Base-by-base conservation (phyloP, 2,329 filamentous ascomycete species). In the Fusarium sp. region DNA sequence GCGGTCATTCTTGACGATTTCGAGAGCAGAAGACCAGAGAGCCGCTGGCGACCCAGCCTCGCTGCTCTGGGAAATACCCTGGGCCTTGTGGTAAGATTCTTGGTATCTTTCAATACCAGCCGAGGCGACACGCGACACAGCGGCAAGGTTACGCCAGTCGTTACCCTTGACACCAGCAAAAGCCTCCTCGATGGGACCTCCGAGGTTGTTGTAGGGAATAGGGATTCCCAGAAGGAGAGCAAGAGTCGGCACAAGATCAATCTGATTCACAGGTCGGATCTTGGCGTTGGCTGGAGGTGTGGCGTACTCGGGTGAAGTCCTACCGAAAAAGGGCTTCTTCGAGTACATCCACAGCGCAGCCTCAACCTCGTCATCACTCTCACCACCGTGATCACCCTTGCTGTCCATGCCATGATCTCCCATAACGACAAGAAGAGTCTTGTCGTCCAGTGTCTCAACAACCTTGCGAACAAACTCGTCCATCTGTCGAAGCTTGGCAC, bases 301-400 rank as follows among this genome's bases (percentile, higher is more conserved):
- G 16, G 84, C 81, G 74, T 88, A 89, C 7, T 90, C 88, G 4
- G 90, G 85, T 58, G 90, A 87, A 2, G 91, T 93, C 43, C 95
- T 92, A 18, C 97, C 97, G 82, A 99, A 99, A 11, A 94, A 83
- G 0, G 92, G 91, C 76, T 91, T 92, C 82, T 95, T 97, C 2
- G 97, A 97, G 82, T 98, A 99, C 95, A 99, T 97, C 96, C 97
- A 99, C 56, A 99, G 83, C 3, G 97, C 95, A 65, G 97, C 95
- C 82, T 99, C 92, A 8, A 99, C 91, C 82, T 99, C 97, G 74
- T 98, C 95, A 76, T 98, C 94, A 35, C 96, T 98, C 85, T 99
- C 97, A 64, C 97, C 97, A n/a, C 97, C 97, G 80, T 99, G 97
- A 76, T 99, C 97, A 20, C 97, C 97, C 85, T 99, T 98, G 70